Evolutionary conservation across 805 yeast species (phyloP), one percentile per base, ranked within the genome.

Genomic region (Cyberlindnera galapagoensis): DNA sequence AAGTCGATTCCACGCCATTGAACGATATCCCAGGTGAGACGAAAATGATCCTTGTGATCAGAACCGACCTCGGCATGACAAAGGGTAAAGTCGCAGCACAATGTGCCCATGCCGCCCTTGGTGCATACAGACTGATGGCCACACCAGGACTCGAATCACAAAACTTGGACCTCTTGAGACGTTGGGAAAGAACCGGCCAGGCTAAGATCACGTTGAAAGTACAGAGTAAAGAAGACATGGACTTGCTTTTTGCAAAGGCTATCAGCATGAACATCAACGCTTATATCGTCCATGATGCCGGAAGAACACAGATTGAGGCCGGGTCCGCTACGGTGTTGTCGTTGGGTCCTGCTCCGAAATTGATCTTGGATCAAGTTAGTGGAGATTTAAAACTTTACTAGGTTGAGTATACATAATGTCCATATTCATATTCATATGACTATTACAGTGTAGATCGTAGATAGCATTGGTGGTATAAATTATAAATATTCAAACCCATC

Each of bases 41-140:
- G 9, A 64, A 82, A 48, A 81, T 90, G 95, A 87, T 92, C 1
- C 63, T 92, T 17, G 76, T 87, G 4, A 86, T 92, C 5, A 75
- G 98, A 39, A 82, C 80, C 18, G 98, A 92, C 54, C 62, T 92
- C 39, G 79, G 76, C 26, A 92, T 92, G 97, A 76, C 81, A 20
- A 86, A 85, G 58, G 99, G 99, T 15, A 92, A 92, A 54, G 80
- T 84, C 3, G 97, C 97, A 5, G 98, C 98, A 6, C 99, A 92
- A 54, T 90, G 97, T 57, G 80, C 87, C 23, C 99, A 92, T 62
- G 98, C 98, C n/a, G 94, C 97, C 1, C 67, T 92, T 21, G 88
- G 92, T 0, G 76, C 92, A 46, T 92, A 83, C 59, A 78, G 82
- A 49, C 60, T 75, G 40, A 80, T 81, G 61, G 63, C 72, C 23